Conservation (phyloP, 768 basidiomycete species). For the Paxillus ammoniavirescens region DNA sequence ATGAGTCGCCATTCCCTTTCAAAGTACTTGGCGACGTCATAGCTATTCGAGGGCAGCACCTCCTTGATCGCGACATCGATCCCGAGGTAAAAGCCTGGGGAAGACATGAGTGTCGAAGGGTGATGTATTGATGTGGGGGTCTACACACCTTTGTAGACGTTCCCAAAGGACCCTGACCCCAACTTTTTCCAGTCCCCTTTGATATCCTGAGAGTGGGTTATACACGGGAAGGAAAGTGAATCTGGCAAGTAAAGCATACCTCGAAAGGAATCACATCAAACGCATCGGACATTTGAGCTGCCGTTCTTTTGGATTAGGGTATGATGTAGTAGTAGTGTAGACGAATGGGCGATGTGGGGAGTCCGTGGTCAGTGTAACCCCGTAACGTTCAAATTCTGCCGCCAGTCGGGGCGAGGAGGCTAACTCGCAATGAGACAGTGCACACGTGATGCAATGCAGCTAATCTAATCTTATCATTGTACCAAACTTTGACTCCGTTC, state of each 20-base stretch:
- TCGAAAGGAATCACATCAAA: constrained; percentile 90
- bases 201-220: constrained; percentile 60
- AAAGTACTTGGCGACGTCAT: constrained; percentile 97
- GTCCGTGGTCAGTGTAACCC: no score
- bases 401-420: no score
- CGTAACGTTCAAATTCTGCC: no score
- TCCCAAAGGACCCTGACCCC: constrained; percentile 91
- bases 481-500: no score
- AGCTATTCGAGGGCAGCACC: constrained; percentile 86
- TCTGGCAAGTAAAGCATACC: constrained; percentile 38
- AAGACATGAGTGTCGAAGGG: neutral
- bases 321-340: neutral
- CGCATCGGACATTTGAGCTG: constrained; percentile 51
- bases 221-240: neutral
- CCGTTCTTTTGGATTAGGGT: neutral
- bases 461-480: no score
- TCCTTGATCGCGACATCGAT: constrained; percentile 97
- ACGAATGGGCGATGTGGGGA: neutral
- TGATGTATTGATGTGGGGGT: no score
- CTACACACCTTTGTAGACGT: constrained; percentile 77
- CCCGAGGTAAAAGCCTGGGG: constrained; percentile 83
- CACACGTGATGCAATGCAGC: no score
- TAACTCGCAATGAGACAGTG: no score
- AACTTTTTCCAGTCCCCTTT: constrained; percentile 86
- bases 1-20: constrained; percentile 98